A percentile compares a stretch with the other conserved stretches of the same genome.
Conservation (phyloP, 306 rosid genomes). For the Gastrolobium bilobum region DNA sequence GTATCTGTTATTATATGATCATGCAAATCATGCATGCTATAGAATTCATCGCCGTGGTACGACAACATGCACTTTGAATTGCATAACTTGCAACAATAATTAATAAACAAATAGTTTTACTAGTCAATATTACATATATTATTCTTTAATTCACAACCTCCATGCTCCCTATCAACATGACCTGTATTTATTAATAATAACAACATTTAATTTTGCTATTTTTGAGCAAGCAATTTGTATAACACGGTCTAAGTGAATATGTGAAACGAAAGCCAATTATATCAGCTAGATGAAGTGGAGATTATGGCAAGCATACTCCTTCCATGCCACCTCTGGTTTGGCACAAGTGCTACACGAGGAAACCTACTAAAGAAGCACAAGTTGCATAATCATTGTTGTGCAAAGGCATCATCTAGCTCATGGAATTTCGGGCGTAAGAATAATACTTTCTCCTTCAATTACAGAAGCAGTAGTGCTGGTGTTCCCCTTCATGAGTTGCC, state of each 20-base stretch:
- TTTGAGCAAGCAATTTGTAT: not conserved
- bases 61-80: not conserved
- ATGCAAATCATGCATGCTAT: not conserved
- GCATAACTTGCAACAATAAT: not conserved
- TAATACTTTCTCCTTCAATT: constrained; percentile 29
- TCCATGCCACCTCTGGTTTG: not conserved
- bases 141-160: not conserved
- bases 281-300: no score
- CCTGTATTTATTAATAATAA: not conserved
- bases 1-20: not conserved
- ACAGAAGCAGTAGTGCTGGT: not conserved
- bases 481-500: constrained; percentile 45
- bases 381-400: constrained; percentile 6
- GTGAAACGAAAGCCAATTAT: not conserved
- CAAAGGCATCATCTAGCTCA: not conserved
- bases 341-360: not conserved
- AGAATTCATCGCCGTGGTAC: not conserved
- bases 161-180: not conserved
- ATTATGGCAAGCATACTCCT: not conserved
- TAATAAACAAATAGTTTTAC: not conserved
- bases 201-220: not conserved
- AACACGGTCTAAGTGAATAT: not conserved
- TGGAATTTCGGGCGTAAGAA: not conserved
- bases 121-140: not conserved
- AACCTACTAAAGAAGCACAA: constrained; percentile 16